phyloP scores from a whole-genome alignment of 164 flowering plant species.

The Liquidambar formosana region DNA sequence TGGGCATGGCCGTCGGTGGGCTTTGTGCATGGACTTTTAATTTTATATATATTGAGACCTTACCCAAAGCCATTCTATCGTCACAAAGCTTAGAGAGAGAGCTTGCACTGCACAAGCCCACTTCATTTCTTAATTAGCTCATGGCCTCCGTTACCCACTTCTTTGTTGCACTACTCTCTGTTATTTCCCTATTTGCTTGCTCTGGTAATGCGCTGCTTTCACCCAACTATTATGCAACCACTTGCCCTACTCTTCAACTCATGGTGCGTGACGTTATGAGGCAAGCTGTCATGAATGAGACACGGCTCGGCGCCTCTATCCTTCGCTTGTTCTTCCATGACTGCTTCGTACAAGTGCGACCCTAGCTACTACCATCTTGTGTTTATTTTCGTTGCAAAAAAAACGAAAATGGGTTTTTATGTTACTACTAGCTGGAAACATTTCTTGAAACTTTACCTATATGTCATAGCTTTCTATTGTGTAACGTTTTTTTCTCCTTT shows the following conservation, averaged over 20 bases:
- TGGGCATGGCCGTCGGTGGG: no score
- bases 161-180: constrained; percentile 8
- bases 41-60: background rate
- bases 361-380: background rate
- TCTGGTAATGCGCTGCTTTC: constrained; percentile 44
- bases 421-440: no score
- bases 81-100: background rate
- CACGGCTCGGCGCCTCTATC: constrained; percentile 33
- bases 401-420: no score
- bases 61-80: background rate
- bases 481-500: no score
- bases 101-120: background rate
- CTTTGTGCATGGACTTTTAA: no score
- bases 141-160: background rate
- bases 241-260: constrained; percentile 42
- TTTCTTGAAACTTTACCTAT: no score
- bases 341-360: constrained; percentile 38
- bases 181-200: constrained; percentile 17
- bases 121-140: background rate
- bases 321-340: constrained; percentile 47
- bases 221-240: constrained; percentile 35
- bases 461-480: no score
- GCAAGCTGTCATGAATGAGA: constrained; percentile 25
- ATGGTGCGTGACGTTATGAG: constrained; percentile 39
- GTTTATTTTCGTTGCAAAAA: background rate